Base-by-base conservation (phyloP, 2,329 filamentous ascomycete genomes). In the Aspergillus neoniger region DNA sequence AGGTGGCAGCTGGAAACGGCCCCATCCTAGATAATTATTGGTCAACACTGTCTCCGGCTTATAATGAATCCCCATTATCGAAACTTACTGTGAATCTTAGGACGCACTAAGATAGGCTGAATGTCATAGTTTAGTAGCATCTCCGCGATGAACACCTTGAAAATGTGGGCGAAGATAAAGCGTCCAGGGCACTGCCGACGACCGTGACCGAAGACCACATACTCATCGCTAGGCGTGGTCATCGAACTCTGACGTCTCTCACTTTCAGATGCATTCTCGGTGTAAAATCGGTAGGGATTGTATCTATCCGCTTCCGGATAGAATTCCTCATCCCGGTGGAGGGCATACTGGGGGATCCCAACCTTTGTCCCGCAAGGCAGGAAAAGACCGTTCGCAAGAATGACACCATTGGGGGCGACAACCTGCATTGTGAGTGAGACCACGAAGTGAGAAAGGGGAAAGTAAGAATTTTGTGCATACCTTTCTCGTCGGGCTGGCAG, bases 81-180 rank as follows among this genome's bases (percentile, higher is more conserved):
- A 15, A 2, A 58, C 61, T 52, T 19, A 63, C 61, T 17, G 30
- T 59, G 61, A 38, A 63, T 61, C 5, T 59, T 61, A 0, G 61
- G 61, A 17, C 61, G 59, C 1, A 52, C 51, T n/a, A 39, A n/a
- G 5, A 63, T 55, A 2, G 61, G 56, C 28, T 61, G 51, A 9
- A 63, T 61, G 9, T 63, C 61, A 19, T 63, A 63, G n/a, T 59
- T 63, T 21, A 63, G 30, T 3, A 63, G 43, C 59, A 63, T 63
- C 30, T 63, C 61, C 19, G 61, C 61, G 12, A 61, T 55, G 5
- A 61, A 32, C 0, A 59, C 51, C 47, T 61, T 63, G 53, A 63
- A 57, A 3, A 61, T 61, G 30, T 63, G 61, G 9, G 53, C 53
- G 36, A 63, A 61, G 32, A 63, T 56, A 59, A 59, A 61, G 4